Base-by-base conservation (phyloP, 2,329 filamentous ascomycete genomes). In the Pseudocercospora crystallina region DNA sequence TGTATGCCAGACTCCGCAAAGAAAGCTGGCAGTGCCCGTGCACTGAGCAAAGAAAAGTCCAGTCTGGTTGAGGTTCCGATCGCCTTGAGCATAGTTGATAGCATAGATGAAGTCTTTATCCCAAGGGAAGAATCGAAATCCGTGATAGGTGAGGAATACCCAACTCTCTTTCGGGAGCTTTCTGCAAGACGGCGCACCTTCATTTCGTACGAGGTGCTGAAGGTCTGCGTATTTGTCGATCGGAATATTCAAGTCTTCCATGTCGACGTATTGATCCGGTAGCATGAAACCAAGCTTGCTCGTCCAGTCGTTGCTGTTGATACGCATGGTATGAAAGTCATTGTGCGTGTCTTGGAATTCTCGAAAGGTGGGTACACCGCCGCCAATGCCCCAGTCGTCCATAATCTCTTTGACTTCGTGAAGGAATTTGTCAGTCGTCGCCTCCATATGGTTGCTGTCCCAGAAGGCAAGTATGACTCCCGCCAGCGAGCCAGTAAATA, bases 321-420 rank as follows among this genome's bases (percentile, higher is more conserved):
- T 46, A 11, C 57, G 41, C 44, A 55, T 45, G 13, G 51, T 43
- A 17, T 47, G 31, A 32, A 58, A 56, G 36, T 54, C 43, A 36
- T 58, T 58, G 30, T 56, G 41, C 9, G 45, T 51, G 39, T 58
- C 56, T 33, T 58, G 53, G 11, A 49, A 58, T 37, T 56, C 32
- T 11, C 54, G 53, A 29, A 58, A 58, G 14, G 39, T 46, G 11
- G 50, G 49, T 8, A 33, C 56, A 32, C 17, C 42, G 12, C 49
- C 49, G 12, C 56, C 56, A 3, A 53, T 52, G 26, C 49, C 47
- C 56, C 56, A 58, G 32, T 58, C 56, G 2, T 38, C 31, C 17
- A 49, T 9, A 1, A 11, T 32, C 13, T 53, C 44, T 20, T 56
- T 58, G 46, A 51, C 46, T n/a, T 58, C 56, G 32, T 49, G 35